Evolutionary conservation across 139 green algal genomes (phyloP).

Genomic region (Desmodesmus armatus): DNA sequence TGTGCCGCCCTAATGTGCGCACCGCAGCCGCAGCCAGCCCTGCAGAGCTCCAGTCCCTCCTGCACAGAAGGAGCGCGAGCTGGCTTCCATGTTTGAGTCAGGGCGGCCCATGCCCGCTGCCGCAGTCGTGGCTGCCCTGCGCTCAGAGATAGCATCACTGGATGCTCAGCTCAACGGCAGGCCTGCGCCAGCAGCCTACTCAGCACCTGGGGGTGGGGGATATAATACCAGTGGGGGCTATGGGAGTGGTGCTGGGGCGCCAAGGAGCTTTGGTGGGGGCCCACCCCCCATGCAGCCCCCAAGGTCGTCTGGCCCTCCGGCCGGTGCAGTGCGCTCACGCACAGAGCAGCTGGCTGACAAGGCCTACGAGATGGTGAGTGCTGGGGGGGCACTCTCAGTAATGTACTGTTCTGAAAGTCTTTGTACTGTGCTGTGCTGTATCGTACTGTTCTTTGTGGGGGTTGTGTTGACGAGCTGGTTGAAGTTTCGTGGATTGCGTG

Average conservation of each 20-base stretch:
- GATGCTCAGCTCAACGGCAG: conserved; percentile 14
- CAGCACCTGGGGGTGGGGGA: neutral
- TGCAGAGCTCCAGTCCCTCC: conserved; percentile 7
- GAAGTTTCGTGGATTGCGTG: neutral
- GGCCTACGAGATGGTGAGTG: conserved; percentile 34
- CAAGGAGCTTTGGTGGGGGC: neutral
- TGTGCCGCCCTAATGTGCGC: too few relatives aligned
- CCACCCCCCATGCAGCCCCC: neutral
- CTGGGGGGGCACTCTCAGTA: neutral
- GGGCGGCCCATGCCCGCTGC: conserved; percentile 22
- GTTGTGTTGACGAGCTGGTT: neutral
- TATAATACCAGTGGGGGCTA: neutral
- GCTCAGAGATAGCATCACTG: conserved; percentile 27
- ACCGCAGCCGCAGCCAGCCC: too few relatives aligned
- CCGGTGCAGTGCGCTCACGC: too few relatives aligned
- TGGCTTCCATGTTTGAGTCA: conserved; percentile 29
- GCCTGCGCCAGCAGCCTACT: too few relatives aligned
- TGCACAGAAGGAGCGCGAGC: conserved; percentile 14
- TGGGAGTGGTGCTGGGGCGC: neutral
- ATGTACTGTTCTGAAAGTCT: neutral
- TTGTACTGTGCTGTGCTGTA: neutral
- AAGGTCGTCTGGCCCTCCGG: too few relatives aligned
- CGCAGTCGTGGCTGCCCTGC: conserved; percentile 8
- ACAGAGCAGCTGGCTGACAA: conserved; percentile 21
- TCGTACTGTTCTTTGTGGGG: neutral